A percentile compares a stretch with the other conserved stretches of the same genome.
phyloP scores from a whole-genome alignment of 2,329 filamentous ascomycete genomes.

The Hypoxylon sp. region DNA sequence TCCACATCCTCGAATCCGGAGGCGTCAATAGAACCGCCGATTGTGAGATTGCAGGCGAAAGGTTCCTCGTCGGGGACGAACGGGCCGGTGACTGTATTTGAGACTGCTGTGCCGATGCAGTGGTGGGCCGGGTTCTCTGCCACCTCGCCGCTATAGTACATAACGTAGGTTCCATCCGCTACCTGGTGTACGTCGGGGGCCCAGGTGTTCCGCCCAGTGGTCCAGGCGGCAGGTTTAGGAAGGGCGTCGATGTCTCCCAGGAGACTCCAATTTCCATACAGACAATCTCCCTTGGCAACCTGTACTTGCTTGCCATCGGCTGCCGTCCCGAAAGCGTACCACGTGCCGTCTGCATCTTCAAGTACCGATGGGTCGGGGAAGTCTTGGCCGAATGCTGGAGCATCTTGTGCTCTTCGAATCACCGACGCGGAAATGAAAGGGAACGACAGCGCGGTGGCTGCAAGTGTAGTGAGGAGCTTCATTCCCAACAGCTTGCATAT shows the following conservation, averaged over 20 bases:
- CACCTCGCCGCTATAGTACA: slow-evolving; percentile 71
- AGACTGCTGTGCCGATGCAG: slow-evolving; percentile 72
- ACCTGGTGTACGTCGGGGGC: slow-evolving; percentile 72
- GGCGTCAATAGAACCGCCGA: slow-evolving; percentile 75
- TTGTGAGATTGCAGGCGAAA: slow-evolving; percentile 66
- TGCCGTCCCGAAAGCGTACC: slow-evolving; percentile 72
- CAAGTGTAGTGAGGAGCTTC: slow-evolving; percentile 38
- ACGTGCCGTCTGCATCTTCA: slow-evolving; percentile 62
- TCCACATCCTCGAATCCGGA: slow-evolving; percentile 70
- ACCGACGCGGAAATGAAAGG: slow-evolving; percentile 26
- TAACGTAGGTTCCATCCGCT: slow-evolving; percentile 67
- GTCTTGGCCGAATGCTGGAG: slow-evolving; percentile 57
- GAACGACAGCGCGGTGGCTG: slow-evolving; percentile 41
- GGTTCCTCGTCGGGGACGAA: slow-evolving; percentile 65
- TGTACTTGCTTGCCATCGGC: slow-evolving; percentile 67
- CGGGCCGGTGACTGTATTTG: slow-evolving; percentile 64
- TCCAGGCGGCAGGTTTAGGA: slow-evolving; percentile 68
- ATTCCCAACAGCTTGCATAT: slow-evolving; percentile 40
- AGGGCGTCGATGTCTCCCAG: slow-evolving; percentile 68
- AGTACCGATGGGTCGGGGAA: slow-evolving; percentile 71
- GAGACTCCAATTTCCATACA: slow-evolving; percentile 64
- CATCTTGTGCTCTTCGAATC: slow-evolving; percentile 29
- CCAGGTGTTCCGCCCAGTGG: slow-evolving; percentile 69
- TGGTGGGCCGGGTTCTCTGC: slow-evolving; percentile 60
- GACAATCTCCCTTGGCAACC: slow-evolving; percentile 65